Conservation (phyloP, 2,329 filamentous ascomycete genomes). For the Scleromitrula shiraiana region DNA sequence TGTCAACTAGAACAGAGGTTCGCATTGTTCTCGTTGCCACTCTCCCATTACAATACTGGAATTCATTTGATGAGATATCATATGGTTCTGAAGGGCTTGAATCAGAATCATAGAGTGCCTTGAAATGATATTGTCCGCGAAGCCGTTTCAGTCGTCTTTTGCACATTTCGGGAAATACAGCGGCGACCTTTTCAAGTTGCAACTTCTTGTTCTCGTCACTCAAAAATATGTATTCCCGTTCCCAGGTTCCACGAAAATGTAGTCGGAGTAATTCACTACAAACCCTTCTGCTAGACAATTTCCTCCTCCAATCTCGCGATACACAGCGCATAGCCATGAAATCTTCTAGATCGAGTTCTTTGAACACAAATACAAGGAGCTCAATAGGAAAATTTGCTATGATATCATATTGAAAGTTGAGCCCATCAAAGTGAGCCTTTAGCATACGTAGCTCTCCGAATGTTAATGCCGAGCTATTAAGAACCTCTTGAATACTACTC, state of each 20-base stretch:
- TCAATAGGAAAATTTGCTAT: constrained; percentile 17
- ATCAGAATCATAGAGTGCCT: background rate
- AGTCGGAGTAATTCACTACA: constrained; percentile 13
- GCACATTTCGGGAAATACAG: background rate
- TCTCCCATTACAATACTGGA: constrained; percentile 2
- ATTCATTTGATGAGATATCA: too few species aligned
- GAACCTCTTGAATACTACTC: background rate
- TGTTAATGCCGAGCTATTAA: background rate
- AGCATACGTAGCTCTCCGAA: background rate
- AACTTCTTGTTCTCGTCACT: background rate
- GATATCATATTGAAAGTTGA: background rate
- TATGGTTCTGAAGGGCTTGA: background rate
- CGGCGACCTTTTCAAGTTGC: background rate
- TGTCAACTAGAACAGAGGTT: background rate
- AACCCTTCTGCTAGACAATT: constrained; percentile 15
- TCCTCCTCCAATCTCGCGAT: constrained; percentile 17
- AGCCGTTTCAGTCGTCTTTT: background rate
- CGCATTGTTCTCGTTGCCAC: background rate
- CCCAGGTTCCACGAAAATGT: constrained; percentile 14
- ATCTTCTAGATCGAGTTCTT: constrained; percentile 21
- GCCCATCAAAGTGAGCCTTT: constrained; percentile 5
- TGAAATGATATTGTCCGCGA: background rate
- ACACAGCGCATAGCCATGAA: constrained; percentile 18
- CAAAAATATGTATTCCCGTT: background rate
- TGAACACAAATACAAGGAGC: constrained; percentile 14